Evolutionary conservation across 176 grass and related monocot genomes (phyloP), one percentile per base, ranked within the genome.

Genomic region (Urochloa ruziziensis): DNA sequence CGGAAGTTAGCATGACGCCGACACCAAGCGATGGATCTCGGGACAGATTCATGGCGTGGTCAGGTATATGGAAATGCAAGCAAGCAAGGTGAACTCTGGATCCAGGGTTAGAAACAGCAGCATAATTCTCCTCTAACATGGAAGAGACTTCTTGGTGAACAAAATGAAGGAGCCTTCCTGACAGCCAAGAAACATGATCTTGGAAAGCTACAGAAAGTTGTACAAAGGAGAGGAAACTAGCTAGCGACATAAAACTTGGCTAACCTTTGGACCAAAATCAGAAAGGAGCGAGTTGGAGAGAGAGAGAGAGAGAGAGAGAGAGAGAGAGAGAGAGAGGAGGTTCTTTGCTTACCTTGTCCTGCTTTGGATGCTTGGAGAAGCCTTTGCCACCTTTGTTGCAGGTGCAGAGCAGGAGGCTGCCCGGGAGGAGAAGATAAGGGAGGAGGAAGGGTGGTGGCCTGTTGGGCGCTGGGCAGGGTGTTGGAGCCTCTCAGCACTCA

Each of bases 331-430:
- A 56, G 61, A n/a, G 5, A 66, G 62, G 35, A 43, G 9, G 5
- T 13, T 56, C 54, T 62, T 19, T 29, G 54, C 54, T 62, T 74
- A 86, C 76, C 86, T 92, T 92, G 21, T 72, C 18, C 82, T n/a
- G 78, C 75, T 77, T 75, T 83, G 40, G 88, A 68, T 27, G 66
- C 6, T 1, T 27, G 27, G 44, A 46, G 67, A n/a, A 14, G 54
- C 58, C 3, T 66, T 49, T 27, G 61, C 52, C 83, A 57, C 67
- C 75, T 73, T 27, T 74, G 60, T 16, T 36, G 28, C 34, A 25
- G 10, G 49, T 28, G 58, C 44, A 27, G 68, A 83, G 86, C 54
- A 54, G 27, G 7, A 19, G 25, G 7, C 44, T 35, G 21, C 37
- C 17, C 17, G 66, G 70, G 32, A 77, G 35, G 27, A 51, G 34